Evolutionary conservation across 495 filamentous ascomycete genomes (phyloP), one percentile per base, ranked within the genome.

Genomic region (Tuber microsphaerosporum): DNA sequence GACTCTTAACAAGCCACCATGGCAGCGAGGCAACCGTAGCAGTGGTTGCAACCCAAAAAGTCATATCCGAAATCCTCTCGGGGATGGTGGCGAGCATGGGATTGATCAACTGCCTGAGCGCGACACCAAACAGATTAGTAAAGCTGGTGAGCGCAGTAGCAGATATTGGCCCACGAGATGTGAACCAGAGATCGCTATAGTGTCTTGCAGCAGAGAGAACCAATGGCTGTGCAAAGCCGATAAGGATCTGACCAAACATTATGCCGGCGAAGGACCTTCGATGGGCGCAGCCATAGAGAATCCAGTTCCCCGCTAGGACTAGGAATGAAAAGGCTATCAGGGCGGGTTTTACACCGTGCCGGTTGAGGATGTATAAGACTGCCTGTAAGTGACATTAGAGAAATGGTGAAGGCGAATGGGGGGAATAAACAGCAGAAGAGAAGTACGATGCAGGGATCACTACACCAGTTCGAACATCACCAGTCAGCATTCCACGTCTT

Each of bases 141-240:
- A 97, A 84, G 44, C 89, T 93, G 22, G 91, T 90, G 31, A 97
- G 80, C 1, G 95, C 95, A 5, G 95, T 99, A 22, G 94, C 94
- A 70, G 91, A 90, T 20, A 94, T 92, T 72, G 95, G 90, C 22
- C 93, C 94, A 0, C 86, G 83, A 75, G 93, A 90, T 0, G 92
- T 92, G 84, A 99, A 99, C 94, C 95, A 98, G 45, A 97, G 85
- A 81, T 97, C 94, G 74, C 92, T 94, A 81, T 97, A 99, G 73
- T 93, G 87, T 4, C 94, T 94, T 0, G 95, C 94, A 1, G 95
- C 93, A 51, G 91, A 89, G 8, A 98, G 89, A 45, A 97, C 93
- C 84, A 98, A 97, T 0, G 95, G 94, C 77, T 99, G 95, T 20
- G 93, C 91, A 17, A 97, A 85, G 0, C 95, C 95, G 56, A 91